A percentile compares a stretch with the other conserved stretches of the same genome.
phyloP scores from a whole-genome alignment of 179 eudicot species.

The Beta macrorhiza region DNA sequence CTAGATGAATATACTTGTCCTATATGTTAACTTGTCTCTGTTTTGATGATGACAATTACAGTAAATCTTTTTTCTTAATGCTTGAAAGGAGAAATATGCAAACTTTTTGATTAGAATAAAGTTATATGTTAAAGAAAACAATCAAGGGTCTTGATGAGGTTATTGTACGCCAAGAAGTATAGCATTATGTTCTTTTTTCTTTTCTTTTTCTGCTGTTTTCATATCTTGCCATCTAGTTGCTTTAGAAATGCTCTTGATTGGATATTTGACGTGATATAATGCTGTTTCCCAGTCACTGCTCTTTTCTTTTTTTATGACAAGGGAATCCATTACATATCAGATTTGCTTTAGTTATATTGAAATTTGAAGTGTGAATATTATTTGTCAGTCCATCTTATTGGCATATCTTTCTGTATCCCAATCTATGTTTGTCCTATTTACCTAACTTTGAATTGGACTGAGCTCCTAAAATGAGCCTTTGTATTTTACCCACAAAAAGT shows the following conservation, averaged over 20 bases:
- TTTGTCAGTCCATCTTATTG: slow-evolving; percentile 7
- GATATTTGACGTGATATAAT: no score
- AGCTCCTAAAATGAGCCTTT: not conserved
- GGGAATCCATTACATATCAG: not conserved
- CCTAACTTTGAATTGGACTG: not conserved
- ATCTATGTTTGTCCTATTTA: not conserved
- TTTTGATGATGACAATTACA: not conserved
- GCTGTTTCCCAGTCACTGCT: not conserved
- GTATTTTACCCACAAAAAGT: not conserved
- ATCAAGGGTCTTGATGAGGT: not conserved
- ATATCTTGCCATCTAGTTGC: no score
- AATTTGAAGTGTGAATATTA: not conserved
- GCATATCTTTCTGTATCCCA: not conserved
- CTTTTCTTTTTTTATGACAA: not conserved
- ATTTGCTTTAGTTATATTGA: not conserved
- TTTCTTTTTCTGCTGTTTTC: not conserved
- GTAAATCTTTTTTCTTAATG: not conserved
- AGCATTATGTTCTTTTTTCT: not conserved
- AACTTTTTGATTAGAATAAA: not conserved
- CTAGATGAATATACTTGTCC: slow-evolving; percentile 12
- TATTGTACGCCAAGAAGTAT: not conserved
- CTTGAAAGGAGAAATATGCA: not conserved
- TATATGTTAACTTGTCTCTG: slow-evolving; percentile 3
- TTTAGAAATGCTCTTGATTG: not conserved
- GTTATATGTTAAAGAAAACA: not conserved